Base-by-base conservation (phyloP, 2,329 filamentous ascomycete genomes). In the Calonectria naviculata region DNA sequence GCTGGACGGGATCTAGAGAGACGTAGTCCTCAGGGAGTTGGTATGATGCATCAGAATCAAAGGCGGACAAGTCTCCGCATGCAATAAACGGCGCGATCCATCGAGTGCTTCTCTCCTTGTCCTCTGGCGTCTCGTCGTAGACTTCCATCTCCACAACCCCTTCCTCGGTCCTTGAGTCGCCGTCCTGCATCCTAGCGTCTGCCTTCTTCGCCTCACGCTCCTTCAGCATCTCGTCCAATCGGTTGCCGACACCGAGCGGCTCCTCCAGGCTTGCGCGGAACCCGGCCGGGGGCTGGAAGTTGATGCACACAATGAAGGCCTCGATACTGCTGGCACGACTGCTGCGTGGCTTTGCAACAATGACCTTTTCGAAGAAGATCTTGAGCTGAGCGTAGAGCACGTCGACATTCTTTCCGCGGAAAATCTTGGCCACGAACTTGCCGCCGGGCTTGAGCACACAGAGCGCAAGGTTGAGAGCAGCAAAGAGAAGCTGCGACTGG, bases 381-480 rank as follows among this genome's bases (percentile, higher is more conserved):
- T 95, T 97, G 65, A 99, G 89, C 82, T 99, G 97, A 2, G 95
- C 95, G 80, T 97, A 98, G 10, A 99, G 90, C 28, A 98, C 87
- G 80, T 98, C 97, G n/a, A 98, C 95, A 79, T 98, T 97, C 77
- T 95, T 93, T 19, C 94, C 95, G 19, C 97, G 88, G 85, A 99
- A 99, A 72, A 99, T 98, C 87, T 99, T 99, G 71, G 97, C 97
- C 9, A 99, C 96, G 78, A 99, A 99, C 80, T 95, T 97, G 73
- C 97, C 97, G 49, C 97, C 97, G 0, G 95, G 95, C 71, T 94
- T 93, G 26, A 99, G 89, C 15, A 99, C 95, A 80, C 96, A 97
- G 15, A 98, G 90, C 0, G 97, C 95, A 3, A 99, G 90, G 82
- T 98, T 98, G 24, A 99, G 89, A 0, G 97, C 97, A 0, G 96